Base-by-base conservation (phyloP, 2,329 filamentous ascomycete genomes). In the Lasiodiplodia citricola region DNA sequence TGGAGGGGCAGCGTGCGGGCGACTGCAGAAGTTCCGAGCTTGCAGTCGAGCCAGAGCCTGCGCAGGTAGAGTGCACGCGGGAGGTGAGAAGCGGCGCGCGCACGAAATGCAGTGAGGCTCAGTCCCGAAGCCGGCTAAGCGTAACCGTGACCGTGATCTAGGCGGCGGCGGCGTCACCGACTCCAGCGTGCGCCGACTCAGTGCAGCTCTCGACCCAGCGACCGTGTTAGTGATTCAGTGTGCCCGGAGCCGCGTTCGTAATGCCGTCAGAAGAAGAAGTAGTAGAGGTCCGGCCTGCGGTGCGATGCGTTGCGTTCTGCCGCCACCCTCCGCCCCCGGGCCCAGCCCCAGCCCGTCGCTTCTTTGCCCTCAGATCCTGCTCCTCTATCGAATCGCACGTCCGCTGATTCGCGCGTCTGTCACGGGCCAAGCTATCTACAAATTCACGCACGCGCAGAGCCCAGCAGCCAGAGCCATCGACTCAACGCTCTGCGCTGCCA, bases 301-400 rank as follows among this genome's bases (percentile, higher is more conserved):
- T 31, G 60, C 50, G 55, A 50, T 62, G 66, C 66, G 38, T 52
- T 62, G 52, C 44, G 66, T 60, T 68, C 56, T 68, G 55, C 56
- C 66, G 56, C 66, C 56, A 35, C 47, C 65, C 66, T 52, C 66
- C 66, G 66, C 66, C 66, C 54, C 56, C 21, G 47, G 18, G 44
- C 44, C 52, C 63, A 44, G 28, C 35, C 25, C n/a, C 41, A 44
- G 13, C 50, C 47, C 62, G 62, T 54, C 41, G 58, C 58, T 51
- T 28, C 56, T 62, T 21, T 50, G 54, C 65, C 28, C 54, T 51
- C 65, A 67, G 54, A 67, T 87, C 87, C 81, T 86, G 84, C 77
- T 86, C 86, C 41, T 86, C 83, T 70, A 87, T 81, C 68, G 84
- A 82, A 72, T 85, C 84, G 75, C 80, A 80, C 71, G 87, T 83